Base-by-base conservation (phyloP, 495 filamentous ascomycete genomes). In the Sordaria brevicollis region DNA sequence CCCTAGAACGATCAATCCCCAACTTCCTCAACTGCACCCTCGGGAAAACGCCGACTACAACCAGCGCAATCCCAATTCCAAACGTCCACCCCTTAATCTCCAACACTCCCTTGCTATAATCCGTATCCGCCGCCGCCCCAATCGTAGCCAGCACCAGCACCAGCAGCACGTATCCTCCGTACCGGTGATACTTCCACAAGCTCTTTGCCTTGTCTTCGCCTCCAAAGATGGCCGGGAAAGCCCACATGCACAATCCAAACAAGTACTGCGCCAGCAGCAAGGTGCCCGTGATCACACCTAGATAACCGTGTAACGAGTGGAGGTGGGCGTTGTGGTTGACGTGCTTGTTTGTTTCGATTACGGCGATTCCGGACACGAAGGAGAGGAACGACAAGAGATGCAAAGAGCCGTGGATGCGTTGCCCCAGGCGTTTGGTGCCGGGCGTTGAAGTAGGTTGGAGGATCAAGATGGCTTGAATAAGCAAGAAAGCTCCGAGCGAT, bases 161-260 rank as follows among this genome's bases (percentile, higher is more conserved):
- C 65, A 96, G 76, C 71, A 93, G 79, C 38, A 87, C 72, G 79
- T 98, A 98, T 19, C 94, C 94, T n/a, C 81, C 83, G 69, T 83
- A 79, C 15, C 94, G 88, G 79, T 97, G 94, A 74, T 93, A 97
- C 77, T 96, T 97, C 82, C 93, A 98, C 36, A 95, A 72, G 38
- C 79, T 82, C 84, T 93, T 96, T 35, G 92, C 94, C 1, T 87
- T 90, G 31, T 91, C 89, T 68, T 89, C 89, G 71, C 92, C 88
- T 21, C 94, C 94, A 70, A 93, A 92, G 0, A 96, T 68, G 0
- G 71, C 70, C 0, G 93, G 93, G 5, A 86, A 73, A 68, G 86
- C 92, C 81, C 88, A 96, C 77, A 93, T 91, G 19, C 91, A 89
- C 33, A 96, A 85, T 11, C 94, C 94, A 69, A 95, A 85, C 1